A percentile compares a stretch with the other conserved stretches of the same genome.
Conservation (phyloP, 2,329 filamentous ascomycete species). For the Sporothrix schenckii region DNA sequence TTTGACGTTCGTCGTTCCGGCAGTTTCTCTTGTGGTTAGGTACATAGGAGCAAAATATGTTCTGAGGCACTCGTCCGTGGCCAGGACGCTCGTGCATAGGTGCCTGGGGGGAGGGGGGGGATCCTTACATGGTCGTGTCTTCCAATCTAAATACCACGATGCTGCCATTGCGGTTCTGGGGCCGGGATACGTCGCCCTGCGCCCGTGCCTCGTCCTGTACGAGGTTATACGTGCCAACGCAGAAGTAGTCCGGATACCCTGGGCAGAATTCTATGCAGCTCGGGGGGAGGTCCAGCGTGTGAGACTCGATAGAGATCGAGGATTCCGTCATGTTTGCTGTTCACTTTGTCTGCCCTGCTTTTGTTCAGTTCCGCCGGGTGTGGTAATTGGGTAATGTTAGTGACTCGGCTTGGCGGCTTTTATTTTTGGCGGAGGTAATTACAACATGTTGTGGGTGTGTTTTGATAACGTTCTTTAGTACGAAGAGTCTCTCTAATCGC, state of each 20-base stretch:
- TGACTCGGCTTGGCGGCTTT: too few species aligned
- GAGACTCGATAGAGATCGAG: conserved; percentile 52
- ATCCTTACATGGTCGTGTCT: conserved; percentile 59
- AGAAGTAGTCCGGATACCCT: conserved; percentile 63
- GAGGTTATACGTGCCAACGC: conserved; percentile 84
- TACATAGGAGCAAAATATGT: background rate
- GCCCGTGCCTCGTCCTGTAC: conserved; percentile 49
- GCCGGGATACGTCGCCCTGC: conserved; percentile 42
- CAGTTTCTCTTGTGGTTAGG: background rate
- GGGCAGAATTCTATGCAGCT: conserved; percentile 79
- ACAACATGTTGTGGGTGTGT: too few species aligned
- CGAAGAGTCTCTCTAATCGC: too few species aligned
- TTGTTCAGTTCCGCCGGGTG: too few species aligned
- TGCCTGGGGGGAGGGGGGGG: background rate
- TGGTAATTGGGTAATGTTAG: too few species aligned
- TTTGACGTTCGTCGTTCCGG: background rate
- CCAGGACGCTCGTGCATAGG: background rate
- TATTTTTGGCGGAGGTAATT: too few species aligned
- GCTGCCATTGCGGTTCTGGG: conserved; percentile 72
- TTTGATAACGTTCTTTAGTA: too few species aligned
- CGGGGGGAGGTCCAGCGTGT: conserved; percentile 67
- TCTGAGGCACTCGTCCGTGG: background rate
- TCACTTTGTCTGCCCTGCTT: background rate
- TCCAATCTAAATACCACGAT: conserved; percentile 66
- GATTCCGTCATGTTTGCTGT: conserved; percentile 33